These are phyloP conservation scores for Alternaria sp. DNA, from an alignment of 2,329 filamentous ascomycete species.

Conservation along the genomic window DNA sequence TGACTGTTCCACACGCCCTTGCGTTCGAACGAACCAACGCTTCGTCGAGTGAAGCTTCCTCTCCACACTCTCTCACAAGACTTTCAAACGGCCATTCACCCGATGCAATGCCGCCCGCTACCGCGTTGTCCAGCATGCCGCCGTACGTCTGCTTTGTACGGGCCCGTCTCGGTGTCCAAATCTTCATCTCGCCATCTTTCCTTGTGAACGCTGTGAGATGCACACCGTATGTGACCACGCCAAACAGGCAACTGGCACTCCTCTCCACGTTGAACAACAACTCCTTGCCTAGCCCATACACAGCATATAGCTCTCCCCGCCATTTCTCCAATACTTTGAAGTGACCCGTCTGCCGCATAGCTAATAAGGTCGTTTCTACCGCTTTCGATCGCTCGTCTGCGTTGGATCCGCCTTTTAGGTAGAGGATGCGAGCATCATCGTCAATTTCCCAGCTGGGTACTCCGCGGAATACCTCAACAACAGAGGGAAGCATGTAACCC, in stretches of 20 bases:
- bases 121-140: conserved; percentile 93
- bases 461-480: conserved; percentile 65
- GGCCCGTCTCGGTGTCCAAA: conserved; percentile 86
- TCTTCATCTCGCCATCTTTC: conserved; percentile 64
- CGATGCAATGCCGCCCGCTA: conserved; percentile 83
- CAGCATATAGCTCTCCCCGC: conserved; percentile 55
- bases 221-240: conserved; percentile 56
- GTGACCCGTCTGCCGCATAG: conserved; percentile 73
- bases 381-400: conserved; percentile 69
- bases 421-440: conserved; percentile 67
- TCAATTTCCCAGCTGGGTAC: conserved; percentile 70
- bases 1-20: conserved; percentile 72
- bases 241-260: conserved; percentile 54
- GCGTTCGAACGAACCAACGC: conserved; percentile 69
- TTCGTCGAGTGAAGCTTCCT: conserved; percentile 84
- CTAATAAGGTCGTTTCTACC: conserved; percentile 65
- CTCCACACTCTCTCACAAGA: conserved; percentile 82
- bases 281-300: conserved; percentile 52
- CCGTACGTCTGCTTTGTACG: conserved; percentile 84
- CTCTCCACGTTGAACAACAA: conserved; percentile 56
- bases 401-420: conserved; percentile 66
- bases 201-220: conserved; percentile 54
- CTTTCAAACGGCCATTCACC: conserved; percentile 83
- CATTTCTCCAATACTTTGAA: conserved; percentile 73
- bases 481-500: conserved; percentile 67